Conservation (phyloP, 192 early-diverging fungal genomes). For the Paraglomus brasilianum region DNA sequence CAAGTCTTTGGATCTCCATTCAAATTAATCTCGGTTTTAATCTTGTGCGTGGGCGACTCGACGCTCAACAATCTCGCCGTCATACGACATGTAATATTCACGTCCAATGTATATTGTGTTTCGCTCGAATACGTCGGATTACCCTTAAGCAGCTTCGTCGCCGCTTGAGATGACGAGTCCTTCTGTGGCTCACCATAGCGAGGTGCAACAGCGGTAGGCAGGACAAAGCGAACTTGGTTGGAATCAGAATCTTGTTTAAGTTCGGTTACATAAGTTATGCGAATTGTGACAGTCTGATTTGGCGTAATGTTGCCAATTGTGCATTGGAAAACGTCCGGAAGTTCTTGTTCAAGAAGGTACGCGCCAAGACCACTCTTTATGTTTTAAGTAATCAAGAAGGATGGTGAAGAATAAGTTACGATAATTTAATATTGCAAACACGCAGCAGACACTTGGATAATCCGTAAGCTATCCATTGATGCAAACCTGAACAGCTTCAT, state of each 20-base stretch:
- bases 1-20: constrained; percentile 22
- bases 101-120: constrained; percentile 18
- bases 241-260: constrained; percentile 46
- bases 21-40: constrained; percentile 33
- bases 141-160: too few species aligned
- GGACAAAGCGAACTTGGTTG: constrained; percentile 46
- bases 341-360: constrained; percentile 18
- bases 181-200: too few species aligned
- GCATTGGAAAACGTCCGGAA: constrained; percentile 46
- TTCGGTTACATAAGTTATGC: constrained; percentile 51
- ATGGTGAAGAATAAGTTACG: too few species aligned
- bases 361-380: constrained; percentile 9
- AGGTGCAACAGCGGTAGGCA: constrained; percentile 42
- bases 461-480: too few species aligned
- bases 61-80: constrained; percentile 37
- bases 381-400: too few species aligned
- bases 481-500: constrained; percentile 3
- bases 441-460: too few species aligned
- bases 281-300: constrained; percentile 35
- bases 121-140: too few species aligned
- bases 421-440: too few species aligned
- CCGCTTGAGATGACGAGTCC: too few species aligned
- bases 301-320: constrained; percentile 49
- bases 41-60: constrained; percentile 47
- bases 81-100: constrained; percentile 33